Conservation (phyloP, 2,329 filamentous ascomycete genomes). For the Hypoxylon sp. region DNA sequence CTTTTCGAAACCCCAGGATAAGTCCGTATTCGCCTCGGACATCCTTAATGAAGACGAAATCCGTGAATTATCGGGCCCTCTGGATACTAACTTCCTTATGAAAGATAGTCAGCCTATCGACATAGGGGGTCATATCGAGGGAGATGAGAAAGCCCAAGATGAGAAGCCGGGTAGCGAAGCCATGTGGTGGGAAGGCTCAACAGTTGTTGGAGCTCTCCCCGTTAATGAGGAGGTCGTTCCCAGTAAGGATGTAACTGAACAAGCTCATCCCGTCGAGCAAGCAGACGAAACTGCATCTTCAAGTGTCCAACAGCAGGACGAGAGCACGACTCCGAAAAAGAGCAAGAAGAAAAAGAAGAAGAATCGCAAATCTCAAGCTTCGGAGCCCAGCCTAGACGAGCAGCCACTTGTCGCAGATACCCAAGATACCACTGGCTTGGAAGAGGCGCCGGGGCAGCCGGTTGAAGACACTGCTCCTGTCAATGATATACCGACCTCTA, state of each 20-base stretch:
- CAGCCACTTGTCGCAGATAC: constrained; percentile 12
- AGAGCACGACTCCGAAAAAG: constrained; percentile 27
- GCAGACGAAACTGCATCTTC: constrained; percentile 11
- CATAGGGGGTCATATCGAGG: constrained; percentile 46
- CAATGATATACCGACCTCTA: background rate
- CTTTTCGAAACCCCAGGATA: constrained; percentile 10
- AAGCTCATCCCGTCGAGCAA: background rate
- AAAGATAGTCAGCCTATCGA: constrained; percentile 21
- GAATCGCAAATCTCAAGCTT: constrained; percentile 32
- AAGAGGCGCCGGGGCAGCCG: constrained; percentile 8
- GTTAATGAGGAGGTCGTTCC: constrained; percentile 10
- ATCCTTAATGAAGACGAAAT: constrained; percentile 9
- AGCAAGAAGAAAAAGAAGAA: constrained; percentile 38
- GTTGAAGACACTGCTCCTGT: constrained; percentile 9
- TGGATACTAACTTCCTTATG: constrained; percentile 10
- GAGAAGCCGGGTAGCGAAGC: constrained; percentile 41
- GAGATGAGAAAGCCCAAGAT: constrained; percentile 51
- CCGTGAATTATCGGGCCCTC: constrained; percentile 7
- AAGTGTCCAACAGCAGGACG: constrained; percentile 10
- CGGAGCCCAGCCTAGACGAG: constrained; percentile 21
- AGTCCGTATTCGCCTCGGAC: constrained; percentile 1
- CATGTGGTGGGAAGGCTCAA: background rate
- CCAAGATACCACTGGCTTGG: constrained; percentile 1
- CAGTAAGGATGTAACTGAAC: background rate
- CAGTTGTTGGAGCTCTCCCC: background rate